Evolutionary conservation across 2,329 filamentous ascomycete genomes (phyloP).

Genomic region (Arthrobotrys entomopaga): DNA sequence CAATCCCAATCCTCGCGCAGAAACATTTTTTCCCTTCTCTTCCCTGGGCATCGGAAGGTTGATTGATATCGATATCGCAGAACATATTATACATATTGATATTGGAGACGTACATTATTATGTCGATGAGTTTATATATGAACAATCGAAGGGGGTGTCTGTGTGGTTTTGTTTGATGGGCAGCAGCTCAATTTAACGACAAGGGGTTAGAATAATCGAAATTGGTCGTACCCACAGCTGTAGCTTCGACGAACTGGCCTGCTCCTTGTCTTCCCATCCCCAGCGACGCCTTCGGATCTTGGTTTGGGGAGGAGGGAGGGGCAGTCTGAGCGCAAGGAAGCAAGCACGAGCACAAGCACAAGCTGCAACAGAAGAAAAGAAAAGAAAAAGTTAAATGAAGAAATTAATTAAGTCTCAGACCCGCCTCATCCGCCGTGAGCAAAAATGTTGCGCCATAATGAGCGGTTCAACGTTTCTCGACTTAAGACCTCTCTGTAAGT

Average conservation of each 20-base stretch:
- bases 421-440: slow-evolving; percentile 51
- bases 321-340: slow-evolving; percentile 47
- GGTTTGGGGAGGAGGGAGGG: slow-evolving; percentile 19
- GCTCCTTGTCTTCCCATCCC: slow-evolving; percentile 16
- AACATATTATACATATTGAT: too few relatives aligned
- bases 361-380: neutral
- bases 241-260: slow-evolving; percentile 33
- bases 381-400: too few relatives aligned
- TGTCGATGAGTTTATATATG: too few relatives aligned
- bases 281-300: slow-evolving; percentile 54
- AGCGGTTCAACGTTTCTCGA: slow-evolving; percentile 10
- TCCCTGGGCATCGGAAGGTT: too few relatives aligned
- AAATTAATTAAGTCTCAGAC: slow-evolving; percentile 35
- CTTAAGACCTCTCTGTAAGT: neutral
- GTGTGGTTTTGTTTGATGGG: slow-evolving; percentile 52
- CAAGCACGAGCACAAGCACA: neutral
- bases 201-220: slow-evolving; percentile 30
- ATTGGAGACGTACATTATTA: too few relatives aligned
- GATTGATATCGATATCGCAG: neutral
- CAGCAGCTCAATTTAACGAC: slow-evolving; percentile 26
- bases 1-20: neutral
- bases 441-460: slow-evolving; percentile 52
- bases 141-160: slow-evolving; percentile 32
- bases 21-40: neutral
- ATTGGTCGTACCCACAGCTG: slow-evolving; percentile 27